A percentile compares a stretch with the other conserved stretches of the same genome.
Evolutionary conservation across 2,329 filamentous ascomycete genomes (phyloP).

Genomic region (Cryphonectria japonica): DNA sequence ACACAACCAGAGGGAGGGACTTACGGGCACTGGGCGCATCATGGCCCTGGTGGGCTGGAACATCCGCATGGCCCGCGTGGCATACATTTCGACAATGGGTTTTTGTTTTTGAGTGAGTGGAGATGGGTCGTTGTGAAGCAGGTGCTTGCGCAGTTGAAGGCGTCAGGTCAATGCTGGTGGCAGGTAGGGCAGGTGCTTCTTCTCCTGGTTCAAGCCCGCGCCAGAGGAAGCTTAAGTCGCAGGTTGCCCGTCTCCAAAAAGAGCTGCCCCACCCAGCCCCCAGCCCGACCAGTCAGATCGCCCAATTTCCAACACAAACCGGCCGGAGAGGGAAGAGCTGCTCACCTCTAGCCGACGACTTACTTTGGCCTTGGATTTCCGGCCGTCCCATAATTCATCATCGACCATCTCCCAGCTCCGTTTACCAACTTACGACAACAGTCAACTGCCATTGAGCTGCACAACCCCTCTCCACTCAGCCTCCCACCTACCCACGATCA

Average conservation of each 20-base stretch:
- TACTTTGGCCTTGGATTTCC: slow-evolving; percentile 22
- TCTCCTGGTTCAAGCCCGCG: slow-evolving; percentile 14
- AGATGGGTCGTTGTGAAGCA: slow-evolving; percentile 33
- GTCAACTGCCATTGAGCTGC: slow-evolving; percentile 40
- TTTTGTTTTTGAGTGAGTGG: slow-evolving; percentile 33
- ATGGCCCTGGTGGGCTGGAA: slow-evolving; percentile 68
- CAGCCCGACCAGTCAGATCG: slow-evolving; percentile 29
- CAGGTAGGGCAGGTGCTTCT: slow-evolving; percentile 19
- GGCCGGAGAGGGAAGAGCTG: slow-evolving; percentile 7
- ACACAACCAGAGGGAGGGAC: slow-evolving; percentile 39
- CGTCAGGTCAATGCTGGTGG: slow-evolving; percentile 28
- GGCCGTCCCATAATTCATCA: slow-evolving; percentile 26
- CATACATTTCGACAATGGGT: slow-evolving; percentile 58
- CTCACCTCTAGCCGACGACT: neutral
- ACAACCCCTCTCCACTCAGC: slow-evolving; percentile 36
- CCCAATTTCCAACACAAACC: slow-evolving; percentile 25
- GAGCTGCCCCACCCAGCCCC: slow-evolving; percentile 23
- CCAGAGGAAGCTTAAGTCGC: slow-evolving; percentile 23
- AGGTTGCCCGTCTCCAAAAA: slow-evolving; percentile 17
- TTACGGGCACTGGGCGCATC: slow-evolving; percentile 75
- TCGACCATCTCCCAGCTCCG: slow-evolving; percentile 33
- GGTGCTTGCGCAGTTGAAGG: slow-evolving; percentile 26
- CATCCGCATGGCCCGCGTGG: slow-evolving; percentile 69
- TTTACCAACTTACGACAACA: slow-evolving; percentile 30
- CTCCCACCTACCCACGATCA: slow-evolving; percentile 52